phyloP scores from a whole-genome alignment of 164 flowering plant genomes.

The Nymphaea colorata region DNA sequence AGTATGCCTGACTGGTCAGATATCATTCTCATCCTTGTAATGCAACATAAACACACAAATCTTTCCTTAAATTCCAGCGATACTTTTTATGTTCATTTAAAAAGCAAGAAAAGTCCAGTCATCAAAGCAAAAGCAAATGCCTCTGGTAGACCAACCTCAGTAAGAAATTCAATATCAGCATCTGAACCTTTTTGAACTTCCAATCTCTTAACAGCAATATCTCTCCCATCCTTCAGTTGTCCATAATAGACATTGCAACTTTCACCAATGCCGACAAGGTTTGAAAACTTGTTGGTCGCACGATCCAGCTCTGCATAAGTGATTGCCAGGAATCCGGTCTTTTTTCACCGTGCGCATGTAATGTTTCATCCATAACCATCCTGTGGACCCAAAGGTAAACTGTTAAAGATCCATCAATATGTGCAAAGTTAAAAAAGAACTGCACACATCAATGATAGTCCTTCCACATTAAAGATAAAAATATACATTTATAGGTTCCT shows the following conservation, averaged over 20 bases:
- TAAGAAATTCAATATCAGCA: conserved; percentile 48
- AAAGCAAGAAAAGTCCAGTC: too few species aligned
- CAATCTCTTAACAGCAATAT: conserved; percentile 70
- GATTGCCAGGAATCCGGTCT: conserved; percentile 42
- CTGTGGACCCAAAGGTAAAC: conserved; percentile 18
- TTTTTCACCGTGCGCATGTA: conserved; percentile 32
- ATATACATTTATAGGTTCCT: too few species aligned
- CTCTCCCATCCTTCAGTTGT: conserved; percentile 62
- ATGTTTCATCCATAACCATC: conserved; percentile 42
- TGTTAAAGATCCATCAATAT: too few species aligned
- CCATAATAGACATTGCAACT: conserved; percentile 88
- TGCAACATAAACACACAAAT: too few species aligned
- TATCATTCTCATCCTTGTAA: too few species aligned
- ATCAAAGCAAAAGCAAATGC: too few species aligned
- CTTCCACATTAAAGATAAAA: too few species aligned
- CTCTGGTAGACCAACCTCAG: conserved; percentile 39
- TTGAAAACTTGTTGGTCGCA: conserved; percentile 72
- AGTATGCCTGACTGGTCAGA: too few species aligned
- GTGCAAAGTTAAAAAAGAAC: too few species aligned
- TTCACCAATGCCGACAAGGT: conserved; percentile 79
- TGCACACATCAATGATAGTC: too few species aligned
- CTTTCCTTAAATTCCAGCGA: too few species aligned
- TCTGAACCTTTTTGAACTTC: conserved; percentile 53
- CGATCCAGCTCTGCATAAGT: conserved; percentile 62
- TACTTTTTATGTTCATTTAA: too few species aligned